phyloP scores from a whole-genome alignment of 805 yeast species.

The Sugiyamaella floridensis region DNA sequence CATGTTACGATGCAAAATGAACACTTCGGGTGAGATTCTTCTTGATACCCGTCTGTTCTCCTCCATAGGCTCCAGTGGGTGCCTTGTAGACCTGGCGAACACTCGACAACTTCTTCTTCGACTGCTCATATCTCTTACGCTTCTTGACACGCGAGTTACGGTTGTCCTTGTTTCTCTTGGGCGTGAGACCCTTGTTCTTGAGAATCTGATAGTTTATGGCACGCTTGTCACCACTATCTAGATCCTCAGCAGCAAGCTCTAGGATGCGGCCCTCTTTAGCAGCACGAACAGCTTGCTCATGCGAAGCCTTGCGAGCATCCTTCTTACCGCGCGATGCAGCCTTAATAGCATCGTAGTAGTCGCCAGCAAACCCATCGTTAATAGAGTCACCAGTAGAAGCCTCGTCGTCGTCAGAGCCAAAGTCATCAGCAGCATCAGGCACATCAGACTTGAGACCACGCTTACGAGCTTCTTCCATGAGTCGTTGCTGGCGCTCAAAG shows the following conservation, averaged over 20 bases:
- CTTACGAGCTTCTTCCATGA: constrained; percentile 78
- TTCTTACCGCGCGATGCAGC: constrained; percentile 43
- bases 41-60: constrained; percentile 96
- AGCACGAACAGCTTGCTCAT: constrained; percentile 64
- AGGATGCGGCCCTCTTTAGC: constrained; percentile 79
- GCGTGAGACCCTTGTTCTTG: constrained; percentile 94
- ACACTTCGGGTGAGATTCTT: constrained; percentile 87
- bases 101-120: constrained; percentile 87
- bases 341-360: constrained; percentile 53
- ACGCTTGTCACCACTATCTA: constrained; percentile 82
- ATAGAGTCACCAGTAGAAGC: constrained; percentile 6
- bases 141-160: constrained; percentile 96
- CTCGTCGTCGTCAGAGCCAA: constrained; percentile 30
- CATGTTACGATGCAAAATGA: constrained; percentile 40
- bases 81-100: constrained; percentile 81
- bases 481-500: constrained; percentile 82
- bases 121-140: constrained; percentile 93
- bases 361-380: constrained; percentile 39
- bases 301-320: constrained; percentile 53
- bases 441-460: constrained; percentile 65
- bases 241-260: constrained; percentile 51
- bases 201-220: constrained; percentile 91
- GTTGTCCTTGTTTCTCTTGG: constrained; percentile 85
- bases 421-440: constrained; percentile 17
- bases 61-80: constrained; percentile 74